Evolutionary conservation across 495 filamentous ascomycete species (phyloP), one percentile per base, ranked within the genome.

Genomic region (Daldinia loculata): DNA sequence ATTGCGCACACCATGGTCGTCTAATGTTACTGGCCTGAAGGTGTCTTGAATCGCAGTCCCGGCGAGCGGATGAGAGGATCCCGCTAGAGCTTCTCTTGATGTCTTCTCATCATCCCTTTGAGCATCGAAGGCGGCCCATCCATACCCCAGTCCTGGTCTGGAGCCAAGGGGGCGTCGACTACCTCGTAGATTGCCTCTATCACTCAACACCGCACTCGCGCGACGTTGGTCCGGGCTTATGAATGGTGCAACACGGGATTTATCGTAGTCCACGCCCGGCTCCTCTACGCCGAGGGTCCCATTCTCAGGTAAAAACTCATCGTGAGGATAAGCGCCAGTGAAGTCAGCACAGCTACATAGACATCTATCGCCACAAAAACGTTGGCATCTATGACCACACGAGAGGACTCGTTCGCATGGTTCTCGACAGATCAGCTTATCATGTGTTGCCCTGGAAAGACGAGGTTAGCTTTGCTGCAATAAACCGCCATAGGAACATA

Each of bases 311-410:
- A 58, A 52, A 6, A 58, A 59, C 14, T 72, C 74, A 29, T 76
- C 74, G 41, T 62, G 62, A 7, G 70, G 38, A 50, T 72, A 77
- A 30, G 74, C 75, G 1, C 74, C 74, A 1, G 68, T 70, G 41
- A 81, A 82, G 0, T 7, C 56, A 6, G 66, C 53, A 59, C 82
- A 84, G 12, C 39, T 67, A 48, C 81, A 83, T 0, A n/a, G 43
- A 39, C 83, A 86, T 0, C 48, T 17, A 41, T 83, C 74, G n/a
- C 82, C 75, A 59, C 84, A 86, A 4, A 75, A 32, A 2, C 43
- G 71, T 24, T 82, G 68, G 56, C 84, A 87, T 4, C 80, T 83
- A 71, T 93, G 90, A 0, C 90, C 89, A 75, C 92, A 96, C 0
- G n/a, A 22, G 6, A 95, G 82, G 0, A 27, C 41, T 39, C 84